Percentiles rank a stretch among this genome's conserved stretches.
Evolutionary conservation across 306 rosid species (phyloP).

Genomic region (Hippophae tibetana): DNA sequence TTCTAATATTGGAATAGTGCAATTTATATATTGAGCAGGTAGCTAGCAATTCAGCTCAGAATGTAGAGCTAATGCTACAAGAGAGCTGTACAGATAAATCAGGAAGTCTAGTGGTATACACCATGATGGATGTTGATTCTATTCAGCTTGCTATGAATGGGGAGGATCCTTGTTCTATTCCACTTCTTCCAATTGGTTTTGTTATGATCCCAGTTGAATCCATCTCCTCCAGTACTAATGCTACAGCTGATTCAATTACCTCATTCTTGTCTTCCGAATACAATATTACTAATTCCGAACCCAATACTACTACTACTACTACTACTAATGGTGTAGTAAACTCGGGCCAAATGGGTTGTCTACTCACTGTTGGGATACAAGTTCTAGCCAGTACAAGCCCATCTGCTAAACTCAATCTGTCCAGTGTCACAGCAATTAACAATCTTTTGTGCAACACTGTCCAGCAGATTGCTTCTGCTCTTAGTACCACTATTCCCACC

Average conservation of each 20-base stretch:
- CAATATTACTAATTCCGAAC: background rate
- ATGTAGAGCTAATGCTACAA: constrained; percentile 82
- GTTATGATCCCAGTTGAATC: constrained; percentile 46
- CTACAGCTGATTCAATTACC: too few relatives aligned
- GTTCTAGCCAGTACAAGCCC: constrained; percentile 75
- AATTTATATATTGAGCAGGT: constrained; percentile 32
- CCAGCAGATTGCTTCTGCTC: constrained; percentile 62
- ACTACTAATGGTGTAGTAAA: constrained; percentile 7
- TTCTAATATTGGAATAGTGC: background rate
- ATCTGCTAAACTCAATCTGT: constrained; percentile 63
- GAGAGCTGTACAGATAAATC: constrained; percentile 86
- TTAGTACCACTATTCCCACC: constrained; percentile 10
- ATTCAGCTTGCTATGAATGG: constrained; percentile 89
- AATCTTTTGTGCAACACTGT: constrained; percentile 74
- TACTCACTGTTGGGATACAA: constrained; percentile 72
- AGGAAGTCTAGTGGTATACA: constrained; percentile 66
- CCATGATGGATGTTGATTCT: constrained; percentile 74
- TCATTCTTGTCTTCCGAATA: constrained; percentile 18
- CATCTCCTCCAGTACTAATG: background rate
- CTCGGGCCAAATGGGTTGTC: constrained; percentile 26
- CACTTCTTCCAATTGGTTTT: constrained; percentile 88
- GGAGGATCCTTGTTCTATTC: constrained; percentile 75
- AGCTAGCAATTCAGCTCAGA: constrained; percentile 92
- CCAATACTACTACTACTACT: background rate
- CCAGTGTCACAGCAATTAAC: constrained; percentile 69